phyloP scores from a whole-genome alignment of 208 protist genomes.

The Histomonas meleagridis region DNA sequence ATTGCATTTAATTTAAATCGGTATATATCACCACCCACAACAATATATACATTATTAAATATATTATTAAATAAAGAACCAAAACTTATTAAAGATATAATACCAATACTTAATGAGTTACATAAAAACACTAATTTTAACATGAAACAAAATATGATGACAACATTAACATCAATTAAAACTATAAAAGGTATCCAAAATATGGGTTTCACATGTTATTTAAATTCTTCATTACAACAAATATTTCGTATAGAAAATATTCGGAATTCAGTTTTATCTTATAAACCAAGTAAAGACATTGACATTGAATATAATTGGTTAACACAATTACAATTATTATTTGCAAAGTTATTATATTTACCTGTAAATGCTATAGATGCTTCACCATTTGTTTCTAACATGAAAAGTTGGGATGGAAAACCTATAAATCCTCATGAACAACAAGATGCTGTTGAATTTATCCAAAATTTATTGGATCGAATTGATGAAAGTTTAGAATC shows the following conservation, averaged over 20 bases:
- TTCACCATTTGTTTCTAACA: neutral
- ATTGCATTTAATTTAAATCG: neutral
- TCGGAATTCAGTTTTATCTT: neutral
- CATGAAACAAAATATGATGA: neutral
- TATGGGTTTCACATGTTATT: slow-evolving; percentile 22
- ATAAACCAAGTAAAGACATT: neutral
- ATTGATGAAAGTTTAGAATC: neutral
- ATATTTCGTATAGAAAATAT: neutral
- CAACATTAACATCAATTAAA: too few species aligned
- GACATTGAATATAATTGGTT: neutral
- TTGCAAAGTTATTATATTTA: neutral
- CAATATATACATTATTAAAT: neutral
- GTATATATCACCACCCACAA: neutral
- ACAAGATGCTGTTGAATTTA: slow-evolving; percentile 27
- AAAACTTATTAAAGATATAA: neutral
- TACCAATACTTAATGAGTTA: neutral
- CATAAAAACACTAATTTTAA: too few species aligned
- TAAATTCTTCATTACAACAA: neutral
- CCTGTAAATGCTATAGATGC: neutral
- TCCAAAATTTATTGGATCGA: neutral
- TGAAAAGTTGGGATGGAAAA: neutral
- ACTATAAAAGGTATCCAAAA: neutral
- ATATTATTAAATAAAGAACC: neutral
- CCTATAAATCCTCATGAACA: neutral
- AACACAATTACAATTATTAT: neutral